A percentile compares a stretch with the other conserved stretches of the same genome.
Conservation (phyloP, 768 basidiomycete species). For the Boletus huronensis region DNA sequence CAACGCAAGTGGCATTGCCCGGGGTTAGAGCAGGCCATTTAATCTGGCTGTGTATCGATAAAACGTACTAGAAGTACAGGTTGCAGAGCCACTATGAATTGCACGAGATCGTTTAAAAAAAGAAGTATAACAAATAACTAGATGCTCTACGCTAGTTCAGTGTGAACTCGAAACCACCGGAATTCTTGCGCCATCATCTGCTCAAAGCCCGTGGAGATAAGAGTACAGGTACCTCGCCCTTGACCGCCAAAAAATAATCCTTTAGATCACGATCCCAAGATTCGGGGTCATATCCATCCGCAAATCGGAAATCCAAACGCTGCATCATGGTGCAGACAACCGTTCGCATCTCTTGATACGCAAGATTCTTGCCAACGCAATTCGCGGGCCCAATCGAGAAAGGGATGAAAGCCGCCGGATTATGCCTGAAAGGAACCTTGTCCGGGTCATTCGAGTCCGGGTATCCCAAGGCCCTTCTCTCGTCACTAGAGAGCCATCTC, state of each 20-base stretch:
- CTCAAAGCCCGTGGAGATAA: conserved; percentile 32
- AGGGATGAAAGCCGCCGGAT: conserved; percentile 41
- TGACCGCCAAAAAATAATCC: conserved; percentile 38
- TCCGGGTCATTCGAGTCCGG: conserved; percentile 22
- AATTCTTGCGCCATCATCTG: conserved; percentile 16
- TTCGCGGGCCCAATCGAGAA: conserved; percentile 45
- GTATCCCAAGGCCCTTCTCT: conserved; percentile 24
- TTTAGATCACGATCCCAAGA: conserved; percentile 35
- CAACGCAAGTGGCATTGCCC: background rate
- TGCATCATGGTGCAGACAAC: conserved; percentile 38
- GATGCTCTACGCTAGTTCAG: conserved; percentile 25
- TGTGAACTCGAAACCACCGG: conserved; percentile 9
- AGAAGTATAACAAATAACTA: conserved; percentile 19
- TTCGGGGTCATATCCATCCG: conserved; percentile 33
- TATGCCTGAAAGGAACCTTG: conserved; percentile 31
- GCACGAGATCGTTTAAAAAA: conserved; percentile 10
- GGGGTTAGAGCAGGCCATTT: too few species aligned
- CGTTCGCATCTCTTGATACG: conserved; percentile 41
- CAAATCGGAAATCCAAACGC: conserved; percentile 39
- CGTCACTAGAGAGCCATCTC: conserved; percentile 37
- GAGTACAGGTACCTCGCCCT: conserved; percentile 33
- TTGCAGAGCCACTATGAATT: conserved; percentile 2
- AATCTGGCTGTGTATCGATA: background rate
- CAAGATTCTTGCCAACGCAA: conserved; percentile 45
- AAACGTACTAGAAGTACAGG: conserved; percentile 17